Evolutionary conservation across 2,329 filamentous ascomycete genomes (phyloP), one percentile per base, ranked within the genome.

Genomic region (Cladosporium sp.): DNA sequence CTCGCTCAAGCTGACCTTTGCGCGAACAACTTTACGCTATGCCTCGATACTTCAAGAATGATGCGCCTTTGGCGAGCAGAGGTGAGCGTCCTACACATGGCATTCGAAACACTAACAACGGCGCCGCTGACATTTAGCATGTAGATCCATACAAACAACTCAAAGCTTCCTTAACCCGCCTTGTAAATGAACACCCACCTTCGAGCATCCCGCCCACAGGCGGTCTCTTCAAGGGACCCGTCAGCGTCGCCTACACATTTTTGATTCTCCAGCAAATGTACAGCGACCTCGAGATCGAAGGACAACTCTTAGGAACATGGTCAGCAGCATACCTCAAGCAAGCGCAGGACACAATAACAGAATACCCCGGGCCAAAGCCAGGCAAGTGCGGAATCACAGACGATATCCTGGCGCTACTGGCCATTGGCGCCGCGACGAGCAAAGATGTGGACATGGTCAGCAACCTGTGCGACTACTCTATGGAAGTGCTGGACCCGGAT

Each of bases 201-300:
- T 73, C 78, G 45, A 70, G 72, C 43, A 67, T 80, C 49, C 71
- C 72, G 30, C 77, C 78, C 9, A 74, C 75, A 47, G 79, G 79
- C 39, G 79, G 79, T 20, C 72, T 81, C 28, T 81, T 79, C 70
- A 77, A 79, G 68, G 79, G 79, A 15, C 77, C 78, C 8, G 76
- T 79, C 47, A 76, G 73, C 50, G 74, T 81, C 42, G 78, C 79
- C 28, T 81, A 78, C 64, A 72, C 78, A 34, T 79, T 81, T 68
- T 77, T 79, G 61, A 72, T 78, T 19, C 75, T 81, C 6, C 78
- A 80, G 60, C 75, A 75, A 58, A 67, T 78, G 58, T 81, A 81
- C 62, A 75, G 77, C 1, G 76, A 80, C 60, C 64, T 80, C 58
- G 70, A 71, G 19, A 72, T 81, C 60, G 78, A 78, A 62, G 74